phyloP scores from a whole-genome alignment of 164 flowering plant species.

The Nymphaea thermarum region DNA sequence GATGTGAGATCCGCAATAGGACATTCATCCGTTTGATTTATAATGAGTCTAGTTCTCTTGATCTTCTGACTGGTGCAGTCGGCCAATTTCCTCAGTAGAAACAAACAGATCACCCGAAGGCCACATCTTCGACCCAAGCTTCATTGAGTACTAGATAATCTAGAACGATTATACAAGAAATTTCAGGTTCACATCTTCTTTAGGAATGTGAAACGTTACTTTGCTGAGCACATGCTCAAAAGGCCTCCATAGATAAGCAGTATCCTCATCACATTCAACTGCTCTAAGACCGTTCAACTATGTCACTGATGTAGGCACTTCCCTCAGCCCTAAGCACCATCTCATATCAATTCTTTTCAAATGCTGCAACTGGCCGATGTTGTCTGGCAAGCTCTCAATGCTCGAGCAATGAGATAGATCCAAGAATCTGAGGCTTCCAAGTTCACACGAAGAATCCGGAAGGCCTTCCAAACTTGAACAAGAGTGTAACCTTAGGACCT shows the following conservation, averaged over 20 bases:
- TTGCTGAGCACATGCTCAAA: background rate
- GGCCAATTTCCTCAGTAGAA: conserved; percentile 62
- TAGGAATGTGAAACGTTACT: background rate
- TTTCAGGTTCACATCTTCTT: background rate
- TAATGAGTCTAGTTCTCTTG: conserved; percentile 39
- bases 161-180: background rate
- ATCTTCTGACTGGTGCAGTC: conserved; percentile 33
- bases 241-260: too few species aligned
- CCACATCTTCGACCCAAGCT: conserved; percentile 44
- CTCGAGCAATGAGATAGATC: too few species aligned
- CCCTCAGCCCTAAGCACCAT: too few species aligned
- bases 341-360: too few species aligned
- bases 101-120: conserved; percentile 52
- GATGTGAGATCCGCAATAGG: conserved; percentile 67
- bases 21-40: conserved; percentile 45
- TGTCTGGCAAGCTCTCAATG: too few species aligned
- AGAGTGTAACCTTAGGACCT: too few species aligned
- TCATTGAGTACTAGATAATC: conserved; percentile 12
- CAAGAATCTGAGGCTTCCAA: too few species aligned
- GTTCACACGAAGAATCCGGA: too few species aligned
- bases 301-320: too few species aligned
- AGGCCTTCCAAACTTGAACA: too few species aligned
- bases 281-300: too few species aligned
- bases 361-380: too few species aligned
- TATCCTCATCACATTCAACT: background rate